Base-by-base conservation (phyloP, 2,329 filamentous ascomycete species). In the Monilinia fructicola region DNA sequence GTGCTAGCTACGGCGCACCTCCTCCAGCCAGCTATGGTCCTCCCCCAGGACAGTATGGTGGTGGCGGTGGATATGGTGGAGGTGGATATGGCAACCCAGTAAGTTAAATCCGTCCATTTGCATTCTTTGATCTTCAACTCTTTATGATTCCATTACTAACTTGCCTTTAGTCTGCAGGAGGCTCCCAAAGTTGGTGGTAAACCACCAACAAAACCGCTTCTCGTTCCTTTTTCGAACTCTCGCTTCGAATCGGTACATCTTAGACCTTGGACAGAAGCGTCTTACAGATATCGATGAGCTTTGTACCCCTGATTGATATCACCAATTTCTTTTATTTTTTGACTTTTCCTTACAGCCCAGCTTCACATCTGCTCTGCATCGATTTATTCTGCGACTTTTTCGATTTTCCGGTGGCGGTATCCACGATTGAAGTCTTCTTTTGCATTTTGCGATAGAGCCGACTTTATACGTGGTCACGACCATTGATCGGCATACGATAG, bases 1-100 rank as follows among this genome's bases (percentile, higher is more conserved):
- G 40, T 42, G 40, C 40, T 42, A n/a, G 21, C 18, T 48, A 48
- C n/a, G 44, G 44, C 66, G 80, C 88, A 38, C 83, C 89, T 68
- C 81, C 85, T 76, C 68, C 81, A 80, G 70, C 67, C 55, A 81
- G 91, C 68, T 88, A 84, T 62, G 81, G 81, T 66, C 81, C 81
- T 58, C 80, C 79, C 65, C 79, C 80, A 52, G 56, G 56, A 48
- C 56, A 60, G 35, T 60, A 60, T 23, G 21, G 75, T 58, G 79
- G 87, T 55, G 78, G 86, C 65, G 83, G 88, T 68, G 81, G 85
- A 75, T 73, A 78, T 67, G 78, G 66, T 75, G 63, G 60, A 67
- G 89, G 90, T 73, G 80, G 80, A 26, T 84, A 84, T 74, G 83
- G 83, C 75, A 85, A 85, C 77, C 83, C 83, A 71, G 56, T 59